Evolutionary conservation across 208 protist genomes (phyloP), one percentile per base, ranked within the genome.

Genomic region (Wallacemonas sp.): DNA sequence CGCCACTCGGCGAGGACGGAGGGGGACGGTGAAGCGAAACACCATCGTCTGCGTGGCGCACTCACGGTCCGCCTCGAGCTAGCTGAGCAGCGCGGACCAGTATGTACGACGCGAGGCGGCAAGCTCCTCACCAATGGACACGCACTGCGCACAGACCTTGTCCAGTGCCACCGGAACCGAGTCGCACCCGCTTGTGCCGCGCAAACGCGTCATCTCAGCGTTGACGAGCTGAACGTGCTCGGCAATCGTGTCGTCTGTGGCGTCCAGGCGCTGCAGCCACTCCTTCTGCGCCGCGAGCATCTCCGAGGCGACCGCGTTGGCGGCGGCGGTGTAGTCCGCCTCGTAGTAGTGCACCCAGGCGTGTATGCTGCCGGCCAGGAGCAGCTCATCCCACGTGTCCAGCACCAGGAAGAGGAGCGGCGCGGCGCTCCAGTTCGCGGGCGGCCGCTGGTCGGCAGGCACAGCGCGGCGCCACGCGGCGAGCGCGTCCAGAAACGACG

Each of bases 341-440:
- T 66, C 65, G 42, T 82, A 64, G 10, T 89, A 64, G 14, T 81
- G 46, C 20, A 95, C 8, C 73, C 86, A 87, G 2, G 86, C 67
- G 20, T 70, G 67, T 38, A 83, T 89, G 14, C 79, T 67, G 44
- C 84, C 83, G 18, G 61, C 45, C 12, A 89, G 77, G 44, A 95
- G 50, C 38, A 62, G 66, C 59, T 92, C 83, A 33, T 89, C 81
- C 85, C 85, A 91, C 20, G 81, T 67, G 50, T 84, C 84, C 42
- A 89, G 70, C 16, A 92, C 20, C 26, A 92, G 70, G 81, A 84
- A 88, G 26, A 91, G 52, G 26, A 73, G 33, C 42, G 83, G 74
- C 31, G 67, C 64, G 7, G 55, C 69, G 3, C 41, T 29, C 16
- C 76, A 75, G 54, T 75, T 29, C 1, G 25, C 26, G 7, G 25